Evolutionary conservation across 2,329 filamentous ascomycete genomes (phyloP).

Genomic region (Cytospora mali): DNA sequence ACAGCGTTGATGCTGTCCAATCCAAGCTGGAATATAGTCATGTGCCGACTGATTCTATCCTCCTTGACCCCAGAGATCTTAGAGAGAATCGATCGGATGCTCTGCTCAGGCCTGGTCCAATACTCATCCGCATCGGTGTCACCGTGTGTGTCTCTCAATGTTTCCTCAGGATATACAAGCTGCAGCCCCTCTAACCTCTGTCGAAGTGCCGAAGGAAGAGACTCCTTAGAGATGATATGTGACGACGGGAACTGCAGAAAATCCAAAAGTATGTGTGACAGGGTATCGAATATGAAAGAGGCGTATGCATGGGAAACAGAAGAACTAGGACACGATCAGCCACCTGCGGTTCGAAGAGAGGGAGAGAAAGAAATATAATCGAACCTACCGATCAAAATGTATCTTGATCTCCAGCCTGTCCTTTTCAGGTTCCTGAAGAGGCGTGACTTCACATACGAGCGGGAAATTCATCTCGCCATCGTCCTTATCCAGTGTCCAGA

Average conservation of each 20-base stretch:
- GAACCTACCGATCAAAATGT: conserved; percentile 59
- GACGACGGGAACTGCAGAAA: conserved; percentile 24
- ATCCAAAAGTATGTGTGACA: conserved; percentile 16
- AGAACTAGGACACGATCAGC: conserved; percentile 29
- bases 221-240: not conserved
- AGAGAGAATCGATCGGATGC: conserved; percentile 59
- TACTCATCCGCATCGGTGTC: conserved; percentile 23
- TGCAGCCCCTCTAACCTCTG: conserved; percentile 13
- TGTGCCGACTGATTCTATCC: conserved; percentile 57
- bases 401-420: conserved; percentile 62
- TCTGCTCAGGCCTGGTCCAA: conserved; percentile 56
- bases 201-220: conserved; percentile 18
- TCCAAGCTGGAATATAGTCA: conserved; percentile 84
- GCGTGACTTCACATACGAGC: conserved; percentile 72
- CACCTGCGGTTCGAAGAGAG: not conserved
- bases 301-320: conserved; percentile 18
- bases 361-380: not conserved
- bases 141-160: not conserved
- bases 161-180: not conserved
- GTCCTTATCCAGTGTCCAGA: conserved; percentile 63
- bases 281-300: conserved; percentile 20
- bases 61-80: conserved; percentile 56
- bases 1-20: conserved; percentile 87
- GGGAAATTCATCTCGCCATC: conserved; percentile 72
- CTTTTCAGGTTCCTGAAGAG: conserved; percentile 48